Conservation (phyloP, 495 filamentous ascomycete genomes). For the Schizothecium vesticola region DNA sequence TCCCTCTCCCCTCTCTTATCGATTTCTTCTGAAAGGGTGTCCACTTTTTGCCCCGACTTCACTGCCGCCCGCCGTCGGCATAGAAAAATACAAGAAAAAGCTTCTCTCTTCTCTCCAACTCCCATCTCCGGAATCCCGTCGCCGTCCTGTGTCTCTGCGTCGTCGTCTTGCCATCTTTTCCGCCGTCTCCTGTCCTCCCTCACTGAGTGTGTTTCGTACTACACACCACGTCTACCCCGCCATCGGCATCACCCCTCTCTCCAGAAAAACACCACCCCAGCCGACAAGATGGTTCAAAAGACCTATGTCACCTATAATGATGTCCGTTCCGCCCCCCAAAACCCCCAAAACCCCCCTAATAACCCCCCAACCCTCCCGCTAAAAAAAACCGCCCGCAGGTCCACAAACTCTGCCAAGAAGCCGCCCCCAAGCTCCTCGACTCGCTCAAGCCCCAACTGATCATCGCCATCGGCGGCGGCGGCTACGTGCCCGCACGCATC, state of each 20-base stretch:
- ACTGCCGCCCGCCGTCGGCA: not conserved
- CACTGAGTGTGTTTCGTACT: not conserved
- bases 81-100: not conserved
- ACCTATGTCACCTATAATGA: conserved; percentile 93
- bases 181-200: too few species aligned
- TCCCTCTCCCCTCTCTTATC: not conserved
- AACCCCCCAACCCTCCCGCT: not conserved
- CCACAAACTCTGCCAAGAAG: conserved; percentile 89
- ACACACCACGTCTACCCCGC: conserved; percentile 5
- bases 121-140: not conserved
- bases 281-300: conserved; percentile 69
- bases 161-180: not conserved
- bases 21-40: not conserved
- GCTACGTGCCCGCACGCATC: conserved; percentile 95
- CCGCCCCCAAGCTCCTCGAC: conserved; percentile 73
- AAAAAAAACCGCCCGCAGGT: conserved; percentile 50
- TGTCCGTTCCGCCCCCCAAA: conserved; percentile 44
- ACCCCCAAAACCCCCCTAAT: not conserved
- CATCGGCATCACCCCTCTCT: not conserved
- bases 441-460: conserved; percentile 89
- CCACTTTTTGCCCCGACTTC: not conserved
- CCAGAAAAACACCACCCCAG: not conserved
- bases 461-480: conserved; percentile 97
- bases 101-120: not conserved
- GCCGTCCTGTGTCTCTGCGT: not conserved